A percentile compares a stretch with the other conserved stretches of the same genome.
These are phyloP conservation scores for Rubia tinctorum DNA, from an alignment of 305 asterid species.

Conservation along the genomic window DNA sequence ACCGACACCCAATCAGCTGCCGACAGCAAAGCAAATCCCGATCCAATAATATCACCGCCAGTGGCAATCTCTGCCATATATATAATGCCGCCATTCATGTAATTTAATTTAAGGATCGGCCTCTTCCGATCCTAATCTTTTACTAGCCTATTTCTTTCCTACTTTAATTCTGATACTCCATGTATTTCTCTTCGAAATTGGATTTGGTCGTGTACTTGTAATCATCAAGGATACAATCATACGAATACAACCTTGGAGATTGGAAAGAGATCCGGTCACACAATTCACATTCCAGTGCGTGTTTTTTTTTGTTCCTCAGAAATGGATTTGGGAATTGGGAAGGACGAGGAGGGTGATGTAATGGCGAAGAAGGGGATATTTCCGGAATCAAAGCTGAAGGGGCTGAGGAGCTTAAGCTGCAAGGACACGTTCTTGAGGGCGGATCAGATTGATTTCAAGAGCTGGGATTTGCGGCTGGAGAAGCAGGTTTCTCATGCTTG, in stretches of 20 bases:
- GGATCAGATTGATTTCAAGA: slow-evolving; percentile 71
- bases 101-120: background rate
- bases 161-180: background rate
- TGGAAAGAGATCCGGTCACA: background rate
- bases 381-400: background rate
- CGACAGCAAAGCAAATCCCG: slow-evolving; percentile 6
- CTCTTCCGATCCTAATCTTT: background rate
- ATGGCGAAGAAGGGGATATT: background rate
- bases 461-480: slow-evolving; percentile 61
- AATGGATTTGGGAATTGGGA: slow-evolving; percentile 6
- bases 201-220: background rate
- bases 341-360: background rate
- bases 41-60: background rate
- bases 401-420: background rate
- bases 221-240: background rate
- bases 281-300: background rate
- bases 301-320: background rate
- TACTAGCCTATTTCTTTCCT: background rate
- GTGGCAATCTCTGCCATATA: background rate
- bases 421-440: slow-evolving; percentile 49
- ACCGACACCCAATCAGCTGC: background rate
- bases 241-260: background rate
- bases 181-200: background rate
- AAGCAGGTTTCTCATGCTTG: slow-evolving; percentile 57
- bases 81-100: background rate